Conservation (phyloP, 305 asterid genomes). For the Fraxinus ornus region DNA sequence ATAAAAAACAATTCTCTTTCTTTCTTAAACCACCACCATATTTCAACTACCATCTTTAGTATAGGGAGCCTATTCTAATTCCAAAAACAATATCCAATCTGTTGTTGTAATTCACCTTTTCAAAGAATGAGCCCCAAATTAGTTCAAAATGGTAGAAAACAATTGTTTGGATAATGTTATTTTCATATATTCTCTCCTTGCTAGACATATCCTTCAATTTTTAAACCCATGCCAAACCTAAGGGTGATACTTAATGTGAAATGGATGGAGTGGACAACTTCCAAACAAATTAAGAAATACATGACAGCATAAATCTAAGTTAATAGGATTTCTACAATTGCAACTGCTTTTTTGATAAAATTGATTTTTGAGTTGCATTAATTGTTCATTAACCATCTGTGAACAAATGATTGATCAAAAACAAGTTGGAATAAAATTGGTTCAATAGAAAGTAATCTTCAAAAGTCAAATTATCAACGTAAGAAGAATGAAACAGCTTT, state of each 20-base stretch:
- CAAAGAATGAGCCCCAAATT: not conserved
- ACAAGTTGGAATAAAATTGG: not conserved
- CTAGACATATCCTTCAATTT: not conserved
- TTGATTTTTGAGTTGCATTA: not conserved
- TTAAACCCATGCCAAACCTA: not conserved
- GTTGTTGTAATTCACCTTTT: not conserved
- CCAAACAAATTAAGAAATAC: not conserved
- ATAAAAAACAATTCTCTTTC: not conserved
- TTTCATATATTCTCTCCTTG: not conserved
- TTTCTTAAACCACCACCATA: not conserved
- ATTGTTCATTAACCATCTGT: not conserved
- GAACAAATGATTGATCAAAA: not conserved
- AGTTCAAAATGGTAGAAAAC: not conserved
- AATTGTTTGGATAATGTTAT: not conserved
- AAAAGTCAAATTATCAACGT: not conserved
- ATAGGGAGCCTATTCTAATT: not conserved
- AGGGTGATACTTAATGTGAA: not conserved
- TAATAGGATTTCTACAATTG: not conserved
- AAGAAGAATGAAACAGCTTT: not conserved
- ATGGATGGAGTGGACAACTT: not conserved
- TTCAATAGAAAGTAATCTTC: not conserved
- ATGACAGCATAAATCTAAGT: not conserved
- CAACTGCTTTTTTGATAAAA: not conserved
- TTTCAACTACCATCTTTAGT: not conserved
- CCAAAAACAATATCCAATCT: not conserved